These are phyloP conservation scores for Crithidia fasciculata DNA, from an alignment of 208 protist species.

Conservation along the genomic window DNA sequence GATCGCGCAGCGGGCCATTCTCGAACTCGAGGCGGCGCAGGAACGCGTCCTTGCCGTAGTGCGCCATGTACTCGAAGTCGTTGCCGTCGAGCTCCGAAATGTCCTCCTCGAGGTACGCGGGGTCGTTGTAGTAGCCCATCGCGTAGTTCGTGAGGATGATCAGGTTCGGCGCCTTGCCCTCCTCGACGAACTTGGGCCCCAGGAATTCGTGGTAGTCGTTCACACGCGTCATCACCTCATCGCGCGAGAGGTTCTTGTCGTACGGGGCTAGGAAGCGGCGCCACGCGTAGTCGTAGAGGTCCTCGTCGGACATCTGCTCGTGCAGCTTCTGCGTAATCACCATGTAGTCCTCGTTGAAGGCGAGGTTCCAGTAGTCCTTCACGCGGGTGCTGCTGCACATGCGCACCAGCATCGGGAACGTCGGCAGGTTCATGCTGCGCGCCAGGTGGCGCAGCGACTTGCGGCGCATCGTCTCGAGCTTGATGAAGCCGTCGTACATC, in stretches of 20 bases:
- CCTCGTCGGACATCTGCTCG: slow-evolving; percentile 87
- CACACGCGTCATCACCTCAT: slow-evolving; percentile 83
- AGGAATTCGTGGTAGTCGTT: slow-evolving; percentile 89
- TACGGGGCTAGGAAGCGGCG: slow-evolving; percentile 87
- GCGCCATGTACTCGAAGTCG: slow-evolving; percentile 90
- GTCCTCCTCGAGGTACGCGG: slow-evolving; percentile 88
- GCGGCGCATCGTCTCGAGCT: slow-evolving; percentile 79
- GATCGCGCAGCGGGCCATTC: slow-evolving; percentile 91
- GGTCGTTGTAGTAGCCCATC: slow-evolving; percentile 93
- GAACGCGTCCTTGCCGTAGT: slow-evolving; percentile 91
- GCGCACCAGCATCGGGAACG: slow-evolving; percentile 87
- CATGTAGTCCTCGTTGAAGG: slow-evolving; percentile 93
- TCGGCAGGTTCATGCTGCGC: slow-evolving; percentile 89
- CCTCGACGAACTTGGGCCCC: slow-evolving; percentile 82
- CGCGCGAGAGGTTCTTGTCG: slow-evolving; percentile 89
- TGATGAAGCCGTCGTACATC: slow-evolving; percentile 91
- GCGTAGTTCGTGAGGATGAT: slow-evolving; percentile 90
- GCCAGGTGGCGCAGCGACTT: slow-evolving; percentile 90
- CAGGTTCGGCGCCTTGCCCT: slow-evolving; percentile 91
- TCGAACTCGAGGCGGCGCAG: slow-evolving; percentile 93
- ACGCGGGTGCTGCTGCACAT: slow-evolving; percentile 85
- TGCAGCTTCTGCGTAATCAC: slow-evolving; percentile 89
- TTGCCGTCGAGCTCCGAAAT: slow-evolving; percentile 89
- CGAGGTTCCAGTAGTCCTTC: slow-evolving; percentile 92
- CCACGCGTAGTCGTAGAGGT: slow-evolving; percentile 92